Evolutionary conservation across 345 rosid genomes (phyloP).

Genomic region (Eucalyptus polyanthemos): DNA sequence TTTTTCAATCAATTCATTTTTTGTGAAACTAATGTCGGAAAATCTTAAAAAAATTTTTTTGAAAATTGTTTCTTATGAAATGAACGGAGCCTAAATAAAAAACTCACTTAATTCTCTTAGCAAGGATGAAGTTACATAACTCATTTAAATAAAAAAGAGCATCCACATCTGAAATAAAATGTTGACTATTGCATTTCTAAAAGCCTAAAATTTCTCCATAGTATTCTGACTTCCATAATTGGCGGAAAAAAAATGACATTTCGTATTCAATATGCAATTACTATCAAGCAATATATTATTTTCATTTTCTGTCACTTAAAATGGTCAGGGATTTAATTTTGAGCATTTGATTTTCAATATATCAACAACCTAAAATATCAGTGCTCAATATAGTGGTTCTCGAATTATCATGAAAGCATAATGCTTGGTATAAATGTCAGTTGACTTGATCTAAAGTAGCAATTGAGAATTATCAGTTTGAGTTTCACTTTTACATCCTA

Average conservation of each 20-base stretch:
- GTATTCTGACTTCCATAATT: neutral
- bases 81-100: accelerated
- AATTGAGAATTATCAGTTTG: neutral
- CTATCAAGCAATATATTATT: neutral
- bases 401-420: neutral
- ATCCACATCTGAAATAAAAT: neutral
- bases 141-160: neutral
- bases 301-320: neutral
- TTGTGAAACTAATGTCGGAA: accelerated
- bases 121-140: neutral
- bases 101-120: neutral
- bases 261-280: neutral
- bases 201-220: neutral
- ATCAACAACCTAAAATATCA: neutral
- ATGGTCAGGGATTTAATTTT: neutral
- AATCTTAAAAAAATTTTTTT: accelerated
- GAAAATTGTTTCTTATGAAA: accelerated
- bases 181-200: neutral
- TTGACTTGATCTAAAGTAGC: neutral
- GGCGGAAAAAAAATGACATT: neutral
- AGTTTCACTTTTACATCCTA: neutral
- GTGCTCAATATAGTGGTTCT: neutral
- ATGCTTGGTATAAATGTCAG: neutral
- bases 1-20: too few relatives aligned
- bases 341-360: neutral